Conservation (phyloP, 805 yeast species). For the Tetrapisispora pingtungensis region DNA sequence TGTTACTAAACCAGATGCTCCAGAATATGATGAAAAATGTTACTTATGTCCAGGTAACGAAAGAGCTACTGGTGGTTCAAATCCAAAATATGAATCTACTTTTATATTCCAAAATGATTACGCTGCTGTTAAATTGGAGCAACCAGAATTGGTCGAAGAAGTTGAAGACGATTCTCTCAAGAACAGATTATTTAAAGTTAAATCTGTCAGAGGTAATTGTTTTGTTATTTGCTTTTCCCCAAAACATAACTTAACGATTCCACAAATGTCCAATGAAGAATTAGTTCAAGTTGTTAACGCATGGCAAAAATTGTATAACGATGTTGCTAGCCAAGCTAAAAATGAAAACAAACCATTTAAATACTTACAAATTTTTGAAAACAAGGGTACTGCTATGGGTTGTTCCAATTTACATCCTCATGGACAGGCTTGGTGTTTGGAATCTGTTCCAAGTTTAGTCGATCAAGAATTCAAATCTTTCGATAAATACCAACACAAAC, state of each 20-base stretch:
- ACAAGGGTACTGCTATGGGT: slow-evolving; percentile 74
- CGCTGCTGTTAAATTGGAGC: slow-evolving; percentile 55
- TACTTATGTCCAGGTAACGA: slow-evolving; percentile 64
- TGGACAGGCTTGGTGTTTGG: slow-evolving; percentile 73
- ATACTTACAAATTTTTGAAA: slow-evolving; percentile 66
- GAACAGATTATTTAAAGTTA: slow-evolving; percentile 39
- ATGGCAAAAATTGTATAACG: slow-evolving; percentile 47
- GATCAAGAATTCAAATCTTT: slow-evolving; percentile 45
- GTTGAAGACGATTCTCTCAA: slow-evolving; percentile 24
- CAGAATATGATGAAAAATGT: slow-evolving; percentile 54
- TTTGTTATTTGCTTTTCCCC: slow-evolving; percentile 67
- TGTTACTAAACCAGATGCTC: slow-evolving; percentile 33
- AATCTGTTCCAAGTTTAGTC: slow-evolving; percentile 56
- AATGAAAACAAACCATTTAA: slow-evolving; percentile 36
- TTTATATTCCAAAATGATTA: slow-evolving; percentile 58
- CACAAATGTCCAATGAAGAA: slow-evolving; percentile 42
- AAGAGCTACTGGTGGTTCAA: slow-evolving; percentile 50
- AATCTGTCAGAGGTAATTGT: slow-evolving; percentile 58
- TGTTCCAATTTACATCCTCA: slow-evolving; percentile 78
- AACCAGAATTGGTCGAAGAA: slow-evolving; percentile 34
- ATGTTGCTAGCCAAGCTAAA: slow-evolving; percentile 32
- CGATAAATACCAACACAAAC: slow-evolving; percentile 35
- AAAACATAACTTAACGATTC: slow-evolving; percentile 54
- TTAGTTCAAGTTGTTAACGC: slow-evolving; percentile 43
- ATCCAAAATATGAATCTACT: slow-evolving; percentile 49